Conservation (phyloP, 208 protist genomes). For the Kentomonas sorsogonicus region DNA sequence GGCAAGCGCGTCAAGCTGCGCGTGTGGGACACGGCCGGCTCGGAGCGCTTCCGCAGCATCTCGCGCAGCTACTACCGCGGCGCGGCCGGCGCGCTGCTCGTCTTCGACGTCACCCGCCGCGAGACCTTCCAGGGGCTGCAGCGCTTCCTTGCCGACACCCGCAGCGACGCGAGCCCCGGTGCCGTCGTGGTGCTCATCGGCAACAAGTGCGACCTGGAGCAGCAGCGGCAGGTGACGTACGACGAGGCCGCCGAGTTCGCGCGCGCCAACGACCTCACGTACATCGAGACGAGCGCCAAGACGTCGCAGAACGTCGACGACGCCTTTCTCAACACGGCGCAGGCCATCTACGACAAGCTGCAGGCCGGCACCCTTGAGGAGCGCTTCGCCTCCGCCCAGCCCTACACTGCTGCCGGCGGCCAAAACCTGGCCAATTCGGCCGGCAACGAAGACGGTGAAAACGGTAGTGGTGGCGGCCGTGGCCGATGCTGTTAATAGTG, state of each 20-base stretch:
- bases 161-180: conserved; percentile 91
- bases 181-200: conserved; percentile 99
- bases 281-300: conserved; percentile 99
- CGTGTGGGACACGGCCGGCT: conserved; percentile 98
- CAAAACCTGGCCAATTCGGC: no score
- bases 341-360: conserved; percentile 95
- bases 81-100: conserved; percentile 96
- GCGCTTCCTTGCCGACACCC: conserved; percentile 97
- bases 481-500: no score
- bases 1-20: conserved; percentile 97
- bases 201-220: conserved; percentile 98
- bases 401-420: no score
- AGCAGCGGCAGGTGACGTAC: conserved; percentile 82
- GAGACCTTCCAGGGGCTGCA: conserved; percentile 97
- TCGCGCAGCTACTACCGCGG: conserved; percentile 99
- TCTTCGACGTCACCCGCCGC: conserved; percentile 97
- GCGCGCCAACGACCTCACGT: conserved; percentile 92
- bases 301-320: conserved; percentile 95
- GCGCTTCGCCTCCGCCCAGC: no score
- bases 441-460: no score
- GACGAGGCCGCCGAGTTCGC: conserved; percentile 98
- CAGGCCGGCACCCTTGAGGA: no score
- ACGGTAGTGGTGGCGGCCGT: no score
- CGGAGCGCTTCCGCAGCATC: conserved; percentile 98
- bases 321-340: conserved; percentile 94